Percentiles rank a stretch among this genome's conserved stretches.
Evolutionary conservation across 495 filamentous ascomycete genomes (phyloP).

Genomic region (Aspergillus incahuasiensis): DNA sequence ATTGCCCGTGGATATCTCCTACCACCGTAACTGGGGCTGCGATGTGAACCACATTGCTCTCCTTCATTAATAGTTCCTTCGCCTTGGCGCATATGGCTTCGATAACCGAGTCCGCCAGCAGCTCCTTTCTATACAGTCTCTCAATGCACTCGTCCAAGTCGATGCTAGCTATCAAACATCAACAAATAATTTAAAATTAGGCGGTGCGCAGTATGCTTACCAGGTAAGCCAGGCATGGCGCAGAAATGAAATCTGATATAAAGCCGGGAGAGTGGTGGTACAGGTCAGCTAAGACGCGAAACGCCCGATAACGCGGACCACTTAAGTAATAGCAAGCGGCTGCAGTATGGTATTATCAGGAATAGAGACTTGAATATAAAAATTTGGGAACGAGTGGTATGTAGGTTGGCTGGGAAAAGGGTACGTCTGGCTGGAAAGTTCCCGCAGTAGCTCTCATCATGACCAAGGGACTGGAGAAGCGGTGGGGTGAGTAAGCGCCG

Average conservation of each 20-base stretch:
- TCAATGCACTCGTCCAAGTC: constrained; percentile 98
- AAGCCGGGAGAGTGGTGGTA: constrained; percentile 12
- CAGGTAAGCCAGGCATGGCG: constrained; percentile 79
- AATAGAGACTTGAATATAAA: constrained; percentile 1
- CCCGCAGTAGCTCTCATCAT: constrained; percentile 31
- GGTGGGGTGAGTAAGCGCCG: constrained; percentile 11
- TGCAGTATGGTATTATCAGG: constrained; percentile 3
- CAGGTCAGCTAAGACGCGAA: constrained; percentile 11
- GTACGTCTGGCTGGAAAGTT: constrained; percentile 25
- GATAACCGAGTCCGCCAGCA: constrained; percentile 94
- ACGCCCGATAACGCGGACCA: constrained; percentile 4
- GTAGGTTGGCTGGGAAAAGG: constrained; percentile 17
- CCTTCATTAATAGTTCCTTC: constrained; percentile 97
- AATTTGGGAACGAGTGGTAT: constrained; percentile 5
- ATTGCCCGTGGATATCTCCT: constrained; percentile 97
- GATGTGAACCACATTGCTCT: constrained; percentile 99
- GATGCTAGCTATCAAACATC: constrained; percentile 67
- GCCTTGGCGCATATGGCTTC: constrained; percentile 99
- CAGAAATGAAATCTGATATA: constrained; percentile 2
- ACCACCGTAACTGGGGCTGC: constrained; percentile 96
- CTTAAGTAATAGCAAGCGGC: not conserved
- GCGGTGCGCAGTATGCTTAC: constrained; percentile 44
- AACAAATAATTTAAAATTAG: not conserved
- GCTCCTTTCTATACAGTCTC: constrained; percentile 90
- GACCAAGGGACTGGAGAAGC: constrained; percentile 17